These are phyloP conservation scores for Termitomyces sp. DNA, from an alignment of 768 basidiomycete species.

Conservation along the genomic window DNA sequence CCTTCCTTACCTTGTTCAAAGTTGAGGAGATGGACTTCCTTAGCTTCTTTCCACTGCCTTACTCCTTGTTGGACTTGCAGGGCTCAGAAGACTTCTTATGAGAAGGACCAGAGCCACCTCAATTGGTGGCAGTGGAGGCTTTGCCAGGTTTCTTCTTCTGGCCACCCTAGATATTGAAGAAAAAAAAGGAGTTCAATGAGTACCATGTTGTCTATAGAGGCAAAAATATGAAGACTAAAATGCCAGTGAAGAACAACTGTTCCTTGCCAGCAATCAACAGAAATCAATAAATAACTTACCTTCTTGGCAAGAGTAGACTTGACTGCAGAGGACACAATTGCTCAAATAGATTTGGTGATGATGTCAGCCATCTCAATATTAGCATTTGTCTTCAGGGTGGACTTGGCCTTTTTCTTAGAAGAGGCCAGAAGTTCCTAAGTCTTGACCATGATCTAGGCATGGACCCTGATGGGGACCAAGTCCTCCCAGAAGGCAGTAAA, in stretches of 20 bases:
- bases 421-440: too few species aligned
- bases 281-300: background rate
- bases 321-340: background rate
- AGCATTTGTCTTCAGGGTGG: background rate
- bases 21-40: background rate
- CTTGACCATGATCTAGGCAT: background rate
- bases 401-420: too few species aligned
- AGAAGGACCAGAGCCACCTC: too few species aligned
- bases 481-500: background rate
- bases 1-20: background rate
- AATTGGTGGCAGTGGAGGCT: background rate
- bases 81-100: background rate
- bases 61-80: background rate
- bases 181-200: too few species aligned
- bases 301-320: background rate
- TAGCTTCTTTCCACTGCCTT: background rate
- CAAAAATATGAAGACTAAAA: too few species aligned
- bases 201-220: too few species aligned
- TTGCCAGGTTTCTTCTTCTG: too few species aligned
- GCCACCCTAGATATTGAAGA: too few species aligned
- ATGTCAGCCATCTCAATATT: background rate
- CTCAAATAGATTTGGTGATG: background rate
- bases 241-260: background rate
- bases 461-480: background rate
- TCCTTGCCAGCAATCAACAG: background rate